These are phyloP conservation scores for Medicago arabica DNA, from an alignment of 306 rosid species.

Conservation along the genomic window DNA sequence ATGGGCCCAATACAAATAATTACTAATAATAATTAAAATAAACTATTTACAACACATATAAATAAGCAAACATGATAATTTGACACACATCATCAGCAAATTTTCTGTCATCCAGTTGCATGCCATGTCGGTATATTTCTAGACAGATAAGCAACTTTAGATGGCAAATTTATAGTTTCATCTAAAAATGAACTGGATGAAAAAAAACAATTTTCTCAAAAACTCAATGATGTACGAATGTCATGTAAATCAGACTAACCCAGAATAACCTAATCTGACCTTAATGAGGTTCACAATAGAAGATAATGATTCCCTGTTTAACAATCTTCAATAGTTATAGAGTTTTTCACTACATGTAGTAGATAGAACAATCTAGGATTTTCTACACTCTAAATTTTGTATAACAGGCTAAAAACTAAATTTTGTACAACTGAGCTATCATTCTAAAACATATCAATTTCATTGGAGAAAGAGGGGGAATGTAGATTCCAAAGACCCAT, in stretches of 20 bases:
- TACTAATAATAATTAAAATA: no score
- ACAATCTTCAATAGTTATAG: slow-evolving; percentile 15
- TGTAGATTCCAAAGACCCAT: slow-evolving; percentile 32
- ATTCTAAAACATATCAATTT: slow-evolving; percentile 14
- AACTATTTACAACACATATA: not conserved
- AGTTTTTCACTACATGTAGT: slow-evolving; percentile 26
- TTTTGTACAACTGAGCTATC: slow-evolving; percentile 4
- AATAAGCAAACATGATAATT: slow-evolving; percentile 25
- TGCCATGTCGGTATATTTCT: slow-evolving; percentile 23
- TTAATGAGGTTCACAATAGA: slow-evolving; percentile 8
- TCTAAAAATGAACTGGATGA: slow-evolving; percentile 3
- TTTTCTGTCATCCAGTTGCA: not conserved
- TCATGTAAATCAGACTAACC: slow-evolving; percentile 34
- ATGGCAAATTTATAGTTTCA: slow-evolving; percentile 14
- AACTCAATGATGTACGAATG: slow-evolving; percentile 3
- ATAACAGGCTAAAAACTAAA: slow-evolving; percentile 19
- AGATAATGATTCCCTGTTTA: slow-evolving; percentile 8
- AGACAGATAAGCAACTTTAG: slow-evolving; percentile 9
- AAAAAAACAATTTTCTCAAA: not conserved
- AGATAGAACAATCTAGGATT: slow-evolving; percentile 19
- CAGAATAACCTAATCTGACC: slow-evolving; percentile 24
- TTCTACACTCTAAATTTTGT: slow-evolving; percentile 30
- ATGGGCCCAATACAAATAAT: no score
- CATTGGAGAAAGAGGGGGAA: slow-evolving; percentile 19
- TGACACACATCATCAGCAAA: slow-evolving; percentile 21